Evolutionary conservation across 345 rosid species (phyloP), one percentile per base, ranked within the genome.

Genomic region (Aquilaria yunnanensis): DNA sequence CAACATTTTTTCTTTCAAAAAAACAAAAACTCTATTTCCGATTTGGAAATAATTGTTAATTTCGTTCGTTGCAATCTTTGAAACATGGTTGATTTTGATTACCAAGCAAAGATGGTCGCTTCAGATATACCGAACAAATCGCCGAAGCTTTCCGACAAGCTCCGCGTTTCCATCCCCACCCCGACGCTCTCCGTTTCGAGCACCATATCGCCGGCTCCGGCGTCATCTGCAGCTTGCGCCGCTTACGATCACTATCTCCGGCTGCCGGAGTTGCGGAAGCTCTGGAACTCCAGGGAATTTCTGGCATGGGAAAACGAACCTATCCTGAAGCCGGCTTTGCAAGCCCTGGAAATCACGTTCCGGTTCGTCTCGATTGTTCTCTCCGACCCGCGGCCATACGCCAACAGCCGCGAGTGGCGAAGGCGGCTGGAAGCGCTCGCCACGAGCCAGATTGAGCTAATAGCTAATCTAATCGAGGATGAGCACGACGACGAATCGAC

Each of bases 161-260:
- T 80, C 60, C 69, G 76, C 33, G 71, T 88, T 49, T 65, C 79
- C 6, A 77, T 82, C 59, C 86, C 87, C 12, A 0, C 64, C 14
- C 51, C 73, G 31, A 47, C 73, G 31, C 66, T 62, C 55, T 66
- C 61, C 0, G 55, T 49, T 51, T 56, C 74, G 2, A 51, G 51
- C 32, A 9, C 50, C 9, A 58, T 75, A 0, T 80, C 86, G 1
- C 90, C 83, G 31, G 51, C 65, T 29, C 48, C 76, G 0, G 47
- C 73, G 10, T 70, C 80, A 23, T 73, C 89, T 0, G 78, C 87
- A 0, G 84, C 83, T 54, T 88, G 94, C 67, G 61, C 91, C 2
- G 81, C 85, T 2, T 93, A 93, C 79, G 98, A 90, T n/a, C 77
- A 80, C 47, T 90, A 83, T 71, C 69, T 88, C 13, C 90, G 97